Evolutionary conservation across 2,329 filamentous ascomycete species (phyloP).

Genomic region (Penicillium vulpinum): DNA sequence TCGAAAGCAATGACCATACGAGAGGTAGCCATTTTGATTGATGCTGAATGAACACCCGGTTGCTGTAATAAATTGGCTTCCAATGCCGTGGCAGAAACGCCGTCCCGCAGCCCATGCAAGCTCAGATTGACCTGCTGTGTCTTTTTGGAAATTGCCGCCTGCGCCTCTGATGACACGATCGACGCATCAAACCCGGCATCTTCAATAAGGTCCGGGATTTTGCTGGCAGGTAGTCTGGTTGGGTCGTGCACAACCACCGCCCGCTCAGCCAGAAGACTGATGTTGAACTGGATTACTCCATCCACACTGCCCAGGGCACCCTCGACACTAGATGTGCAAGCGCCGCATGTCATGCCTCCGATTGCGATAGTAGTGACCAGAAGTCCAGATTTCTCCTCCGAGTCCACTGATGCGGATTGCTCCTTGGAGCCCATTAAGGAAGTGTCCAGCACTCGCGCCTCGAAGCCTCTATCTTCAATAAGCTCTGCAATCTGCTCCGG

Average conservation of each 20-base stretch:
- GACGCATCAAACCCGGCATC: constrained; percentile 85
- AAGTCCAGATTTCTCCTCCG: constrained; percentile 36
- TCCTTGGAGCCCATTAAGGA: constrained; percentile 42
- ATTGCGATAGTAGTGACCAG: constrained; percentile 83
- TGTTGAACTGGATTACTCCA: constrained; percentile 86
- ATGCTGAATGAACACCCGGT: constrained; percentile 72
- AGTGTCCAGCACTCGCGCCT: constrained; percentile 74
- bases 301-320: constrained; percentile 73
- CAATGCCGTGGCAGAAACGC: constrained; percentile 68
- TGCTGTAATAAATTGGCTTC: constrained; percentile 66
- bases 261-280: constrained; percentile 88
- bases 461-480: constrained; percentile 73
- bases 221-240: constrained; percentile 66
- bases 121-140: constrained; percentile 73
- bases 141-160: constrained; percentile 55
- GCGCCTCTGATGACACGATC: constrained; percentile 72
- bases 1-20: constrained; percentile 73
- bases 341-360: constrained; percentile 96
- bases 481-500: constrained; percentile 58
- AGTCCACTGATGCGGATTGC: constrained; percentile 36
- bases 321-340: constrained; percentile 90
- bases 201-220: constrained; percentile 81
- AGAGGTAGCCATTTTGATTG: constrained; percentile 70
- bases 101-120: constrained; percentile 75
- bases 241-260: constrained; percentile 85